phyloP scores from a whole-genome alignment of 352 stramenopile genomes.

The Phytophthora palmivora region DNA sequence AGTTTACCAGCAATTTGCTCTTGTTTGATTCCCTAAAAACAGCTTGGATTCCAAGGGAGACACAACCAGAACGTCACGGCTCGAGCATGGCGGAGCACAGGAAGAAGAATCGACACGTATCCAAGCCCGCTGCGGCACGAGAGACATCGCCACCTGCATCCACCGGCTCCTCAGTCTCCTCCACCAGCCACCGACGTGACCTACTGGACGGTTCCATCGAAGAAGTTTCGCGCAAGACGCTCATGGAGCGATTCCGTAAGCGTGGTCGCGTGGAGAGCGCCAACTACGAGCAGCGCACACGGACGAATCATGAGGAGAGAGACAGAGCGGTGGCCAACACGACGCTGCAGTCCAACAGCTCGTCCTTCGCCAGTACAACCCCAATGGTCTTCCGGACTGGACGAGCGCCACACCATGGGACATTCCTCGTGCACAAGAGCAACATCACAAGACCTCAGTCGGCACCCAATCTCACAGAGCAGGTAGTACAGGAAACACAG shows the following conservation, averaged over 20 bases:
- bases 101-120: constrained; percentile 42
- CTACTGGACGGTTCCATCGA: constrained; percentile 39
- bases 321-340: constrained; percentile 2
- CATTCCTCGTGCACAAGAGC: constrained; percentile 31
- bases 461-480: constrained; percentile 30
- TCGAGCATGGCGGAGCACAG: constrained; percentile 25
- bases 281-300: constrained; percentile 42
- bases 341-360: constrained; percentile 20
- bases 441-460: constrained; percentile 24
- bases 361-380: constrained; percentile 27
- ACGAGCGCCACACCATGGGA: constrained; percentile 24
- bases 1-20: too few relatives aligned
- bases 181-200: constrained; percentile 31
- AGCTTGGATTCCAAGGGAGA: background rate
- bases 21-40: too few relatives aligned
- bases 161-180: background rate
- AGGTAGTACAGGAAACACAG: constrained; percentile 22
- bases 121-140: constrained; percentile 28
- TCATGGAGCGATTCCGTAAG: constrained; percentile 65
- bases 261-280: constrained; percentile 74
- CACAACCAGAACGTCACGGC: background rate
- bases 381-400: constrained; percentile 17
- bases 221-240: constrained; percentile 39
- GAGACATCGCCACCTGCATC: constrained; percentile 17
- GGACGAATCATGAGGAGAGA: background rate